These are phyloP conservation scores for Neoscytalidium dimidiatum DNA, from an alignment of 2,329 filamentous ascomycete species.

Conservation along the genomic window DNA sequence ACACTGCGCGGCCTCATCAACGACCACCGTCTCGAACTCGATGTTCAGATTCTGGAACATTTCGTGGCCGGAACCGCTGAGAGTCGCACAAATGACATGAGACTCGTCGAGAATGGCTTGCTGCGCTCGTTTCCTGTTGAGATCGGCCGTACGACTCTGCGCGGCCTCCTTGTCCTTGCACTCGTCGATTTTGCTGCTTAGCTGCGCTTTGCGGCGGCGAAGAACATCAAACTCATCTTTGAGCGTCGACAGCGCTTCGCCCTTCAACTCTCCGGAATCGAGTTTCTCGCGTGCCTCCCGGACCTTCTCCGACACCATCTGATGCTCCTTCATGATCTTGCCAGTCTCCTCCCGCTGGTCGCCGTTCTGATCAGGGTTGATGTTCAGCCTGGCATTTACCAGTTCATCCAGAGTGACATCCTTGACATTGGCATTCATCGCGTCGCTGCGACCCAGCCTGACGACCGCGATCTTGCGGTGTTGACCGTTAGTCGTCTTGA, in stretches of 20 bases:
- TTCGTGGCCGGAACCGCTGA: conserved; percentile 94
- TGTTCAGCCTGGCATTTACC: conserved; percentile 70
- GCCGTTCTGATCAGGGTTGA: conserved; percentile 38
- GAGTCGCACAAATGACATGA: conserved; percentile 90
- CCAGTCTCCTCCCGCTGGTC: conserved; percentile 54
- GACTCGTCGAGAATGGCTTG: conserved; percentile 89
- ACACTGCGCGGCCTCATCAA: conserved; percentile 97
- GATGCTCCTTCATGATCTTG: conserved; percentile 71
- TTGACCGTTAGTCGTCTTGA: conserved; percentile 75
- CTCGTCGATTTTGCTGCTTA: conserved; percentile 83
- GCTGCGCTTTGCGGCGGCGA: conserved; percentile 72
- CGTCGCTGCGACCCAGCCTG: conserved; percentile 86
- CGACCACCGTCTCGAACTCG: conserved; percentile 97
- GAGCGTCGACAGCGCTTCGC: conserved; percentile 64
- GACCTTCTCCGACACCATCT: conserved; percentile 64
- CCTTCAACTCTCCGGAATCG: conserved; percentile 60
- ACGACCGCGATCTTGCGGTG: conserved; percentile 80
- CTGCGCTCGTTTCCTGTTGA: conserved; percentile 80
- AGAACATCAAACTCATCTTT: conserved; percentile 77
- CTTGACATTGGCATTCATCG: conserved; percentile 83
- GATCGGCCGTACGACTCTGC: conserved; percentile 78
- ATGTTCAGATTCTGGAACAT: conserved; percentile 94
- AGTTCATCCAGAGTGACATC: conserved; percentile 94
- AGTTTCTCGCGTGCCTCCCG: conserved; percentile 70
- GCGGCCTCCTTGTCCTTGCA: conserved; percentile 84